Evolutionary conservation across 768 basidiomycete species (phyloP).

Genomic region (Pleurotus platypus): DNA sequence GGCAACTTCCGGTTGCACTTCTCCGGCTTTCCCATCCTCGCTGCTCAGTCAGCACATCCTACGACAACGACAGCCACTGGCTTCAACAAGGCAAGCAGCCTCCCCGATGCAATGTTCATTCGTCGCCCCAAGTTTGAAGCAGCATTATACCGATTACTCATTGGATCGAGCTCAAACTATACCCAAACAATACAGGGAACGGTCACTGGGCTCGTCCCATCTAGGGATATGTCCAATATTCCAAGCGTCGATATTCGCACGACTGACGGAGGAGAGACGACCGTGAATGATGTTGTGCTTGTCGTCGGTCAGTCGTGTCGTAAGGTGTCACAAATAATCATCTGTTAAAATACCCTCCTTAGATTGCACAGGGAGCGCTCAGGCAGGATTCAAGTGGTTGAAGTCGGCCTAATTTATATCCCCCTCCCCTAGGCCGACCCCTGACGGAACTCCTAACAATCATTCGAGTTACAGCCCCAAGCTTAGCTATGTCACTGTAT

Average conservation of each 20-base stretch:
- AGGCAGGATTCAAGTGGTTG: slow-evolving; percentile 17
- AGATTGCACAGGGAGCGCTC: slow-evolving; percentile 20
- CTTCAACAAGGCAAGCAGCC: neutral
- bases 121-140: slow-evolving; percentile 17
- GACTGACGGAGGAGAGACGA: slow-evolving; percentile 7
- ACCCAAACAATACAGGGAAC: slow-evolving; percentile 7
- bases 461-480: slow-evolving; percentile 10
- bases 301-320: neutral
- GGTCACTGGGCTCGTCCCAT: slow-evolving; percentile 4
- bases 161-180: neutral
- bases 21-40: slow-evolving; percentile 9
- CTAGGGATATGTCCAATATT: neutral
- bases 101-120: slow-evolving; percentile 11
- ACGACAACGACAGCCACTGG: neutral
- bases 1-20: slow-evolving; percentile 13
- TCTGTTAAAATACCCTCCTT: no score
- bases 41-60: slow-evolving; percentile 4
- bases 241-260: slow-evolving; percentile 10
- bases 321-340: no score
- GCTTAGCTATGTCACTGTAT: slow-evolving; percentile 13
- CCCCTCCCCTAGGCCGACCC: neutral
- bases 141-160: slow-evolving; percentile 12
- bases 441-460: neutral
- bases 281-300: slow-evolving; percentile 7
- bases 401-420: slow-evolving; percentile 4